Conservation (phyloP, 2,329 filamentous ascomycete species). For the Dryadomyces sulphureus region DNA sequence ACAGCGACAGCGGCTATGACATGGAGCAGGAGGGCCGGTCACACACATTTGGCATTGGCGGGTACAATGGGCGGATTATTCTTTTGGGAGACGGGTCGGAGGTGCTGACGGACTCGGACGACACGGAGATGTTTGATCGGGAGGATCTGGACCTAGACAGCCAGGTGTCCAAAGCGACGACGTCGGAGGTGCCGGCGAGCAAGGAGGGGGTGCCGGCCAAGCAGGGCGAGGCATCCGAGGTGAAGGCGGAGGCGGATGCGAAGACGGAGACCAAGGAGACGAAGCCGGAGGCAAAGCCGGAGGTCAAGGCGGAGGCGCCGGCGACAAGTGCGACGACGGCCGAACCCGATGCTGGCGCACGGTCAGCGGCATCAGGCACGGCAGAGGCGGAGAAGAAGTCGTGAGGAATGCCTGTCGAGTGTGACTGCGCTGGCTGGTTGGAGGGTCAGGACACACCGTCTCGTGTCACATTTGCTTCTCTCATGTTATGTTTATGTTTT, state of each 20-base stretch:
- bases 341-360: too few species aligned
- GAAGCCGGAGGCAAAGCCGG: neutral
- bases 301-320: neutral
- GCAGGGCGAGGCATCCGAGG: neutral
- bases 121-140: conserved; percentile 89
- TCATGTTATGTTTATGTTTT: conserved; percentile 4
- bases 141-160: conserved; percentile 77
- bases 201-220: neutral
- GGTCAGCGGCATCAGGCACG: too few species aligned
- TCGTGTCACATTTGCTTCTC: conserved; percentile 4
- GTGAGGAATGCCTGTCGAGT: too few species aligned
- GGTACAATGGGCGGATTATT: conserved; percentile 76
- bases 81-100: conserved; percentile 91
- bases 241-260: neutral
- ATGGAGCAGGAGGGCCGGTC: conserved; percentile 53
- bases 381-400: too few species aligned
- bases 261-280: neutral
- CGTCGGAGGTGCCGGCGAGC: conserved; percentile 6
- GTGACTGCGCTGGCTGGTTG: neutral
- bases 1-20: conserved; percentile 64
- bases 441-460: conserved; percentile 1
- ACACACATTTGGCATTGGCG: conserved; percentile 49
- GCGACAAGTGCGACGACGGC: neutral
- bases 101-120: conserved; percentile 74
- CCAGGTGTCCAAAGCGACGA: conserved; percentile 56